Percentiles rank a stretch among this genome's conserved stretches.
Conservation (phyloP, 495 filamentous ascomycete species). For the Penicillium subrubescens region DNA sequence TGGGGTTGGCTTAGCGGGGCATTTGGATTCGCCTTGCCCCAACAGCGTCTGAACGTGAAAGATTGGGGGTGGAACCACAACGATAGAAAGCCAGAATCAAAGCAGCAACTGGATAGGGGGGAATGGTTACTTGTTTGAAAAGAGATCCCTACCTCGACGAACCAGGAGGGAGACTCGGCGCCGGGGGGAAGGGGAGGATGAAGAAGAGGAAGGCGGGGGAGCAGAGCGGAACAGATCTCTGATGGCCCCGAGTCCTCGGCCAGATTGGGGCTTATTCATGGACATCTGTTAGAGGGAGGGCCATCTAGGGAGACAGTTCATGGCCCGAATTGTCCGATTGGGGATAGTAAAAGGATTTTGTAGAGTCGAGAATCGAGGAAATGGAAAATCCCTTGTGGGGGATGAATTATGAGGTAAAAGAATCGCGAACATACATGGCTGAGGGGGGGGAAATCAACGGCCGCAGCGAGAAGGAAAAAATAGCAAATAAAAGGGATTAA, state of each 20-base stretch:
- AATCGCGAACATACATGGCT: constrained; percentile 37
- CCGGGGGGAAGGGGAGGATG: constrained; percentile 34
- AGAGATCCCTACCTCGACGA: constrained; percentile 44
- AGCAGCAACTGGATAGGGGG: constrained; percentile 11
- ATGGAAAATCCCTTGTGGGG: constrained; percentile 25
- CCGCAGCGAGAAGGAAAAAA: constrained; percentile 9
- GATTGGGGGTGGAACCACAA: constrained; percentile 4
- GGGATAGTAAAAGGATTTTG: constrained; percentile 1
- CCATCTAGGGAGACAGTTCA: constrained; percentile 30
- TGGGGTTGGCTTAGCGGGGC: constrained; percentile 7
- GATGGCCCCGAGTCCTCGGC: constrained; percentile 40
- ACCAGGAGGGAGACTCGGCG: constrained; percentile 39
- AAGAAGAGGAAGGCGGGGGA: constrained; percentile 31
- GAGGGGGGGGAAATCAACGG: neutral
- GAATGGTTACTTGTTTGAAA: constrained; percentile 44
- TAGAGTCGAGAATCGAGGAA: neutral
- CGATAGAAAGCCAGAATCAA: neutral
- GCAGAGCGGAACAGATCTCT: constrained; percentile 42
- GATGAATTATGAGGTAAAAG: constrained; percentile 17
- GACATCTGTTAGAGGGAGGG: constrained; percentile 42
- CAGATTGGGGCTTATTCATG: constrained; percentile 40
- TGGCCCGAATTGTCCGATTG: constrained; percentile 16
- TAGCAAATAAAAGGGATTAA: neutral
- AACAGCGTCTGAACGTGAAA: neutral
- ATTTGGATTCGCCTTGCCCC: neutral